phyloP scores from a whole-genome alignment of 305 asterid species.

The Fraxinus xanthoxyloides region DNA sequence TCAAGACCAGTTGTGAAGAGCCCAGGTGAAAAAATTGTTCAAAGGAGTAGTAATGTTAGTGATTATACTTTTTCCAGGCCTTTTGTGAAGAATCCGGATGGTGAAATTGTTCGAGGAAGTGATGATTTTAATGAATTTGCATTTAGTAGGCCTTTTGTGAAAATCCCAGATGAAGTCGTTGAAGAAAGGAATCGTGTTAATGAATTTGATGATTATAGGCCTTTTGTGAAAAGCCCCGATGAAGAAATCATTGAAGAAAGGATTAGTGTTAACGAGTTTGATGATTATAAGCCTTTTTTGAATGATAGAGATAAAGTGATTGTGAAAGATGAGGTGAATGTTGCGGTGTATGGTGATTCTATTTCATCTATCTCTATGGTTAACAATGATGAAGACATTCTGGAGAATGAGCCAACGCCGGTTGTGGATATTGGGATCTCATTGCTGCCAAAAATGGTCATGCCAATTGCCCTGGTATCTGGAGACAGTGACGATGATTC shows the following conservation, averaged over 20 bases:
- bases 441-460: slow-evolving; percentile 19
- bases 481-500: slow-evolving; percentile 70
- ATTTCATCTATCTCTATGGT: slow-evolving; percentile 26
- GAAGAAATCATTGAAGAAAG: slow-evolving; percentile 22
- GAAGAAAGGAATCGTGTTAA: slow-evolving; percentile 29
- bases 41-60: slow-evolving; percentile 20
- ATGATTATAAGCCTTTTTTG: slow-evolving; percentile 27
- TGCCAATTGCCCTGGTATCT: slow-evolving; percentile 67
- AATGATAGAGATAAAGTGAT: slow-evolving; percentile 33
- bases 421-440: slow-evolving; percentile 23
- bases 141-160: slow-evolving; percentile 33
- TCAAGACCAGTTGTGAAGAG: slow-evolving; percentile 37
- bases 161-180: slow-evolving; percentile 21
- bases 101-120: slow-evolving; percentile 24
- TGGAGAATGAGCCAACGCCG: slow-evolving; percentile 18
- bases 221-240: slow-evolving; percentile 30
- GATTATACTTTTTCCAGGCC: slow-evolving; percentile 24
- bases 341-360: slow-evolving; percentile 4
- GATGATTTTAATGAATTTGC: slow-evolving; percentile 14
- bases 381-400: slow-evolving; percentile 24
- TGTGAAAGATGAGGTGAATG: slow-evolving; percentile 23
- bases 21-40: slow-evolving; percentile 30
- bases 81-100: slow-evolving; percentile 19
- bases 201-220: slow-evolving; percentile 28
- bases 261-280: slow-evolving; percentile 23